Evolutionary conservation across 768 basidiomycete species (phyloP).

Genomic region (Boletus rufocinnamomeus): DNA sequence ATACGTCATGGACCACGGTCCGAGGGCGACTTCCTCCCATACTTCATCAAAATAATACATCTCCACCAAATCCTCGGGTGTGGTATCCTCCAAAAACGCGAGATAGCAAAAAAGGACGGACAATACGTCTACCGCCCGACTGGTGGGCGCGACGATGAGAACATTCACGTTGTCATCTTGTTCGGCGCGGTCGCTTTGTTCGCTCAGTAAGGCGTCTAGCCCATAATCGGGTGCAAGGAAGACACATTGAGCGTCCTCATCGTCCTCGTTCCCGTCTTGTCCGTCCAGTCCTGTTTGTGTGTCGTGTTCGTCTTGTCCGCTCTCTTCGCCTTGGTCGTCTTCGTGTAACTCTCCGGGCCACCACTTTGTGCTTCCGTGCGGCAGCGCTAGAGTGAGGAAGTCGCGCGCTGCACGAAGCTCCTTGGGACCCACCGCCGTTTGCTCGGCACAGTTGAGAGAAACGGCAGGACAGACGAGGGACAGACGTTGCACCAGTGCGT

Average conservation of each 20-base stretch:
- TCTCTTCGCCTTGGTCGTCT: neutral
- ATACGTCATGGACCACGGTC: neutral
- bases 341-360: neutral
- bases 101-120: slow-evolving; percentile 18
- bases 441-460: neutral
- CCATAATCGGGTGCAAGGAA: slow-evolving; percentile 5
- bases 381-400: slow-evolving; percentile 44
- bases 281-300: neutral
- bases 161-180: slow-evolving; percentile 1
- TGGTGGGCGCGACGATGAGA: slow-evolving; percentile 16
- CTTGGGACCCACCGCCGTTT: slow-evolving; percentile 29
- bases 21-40: slow-evolving; percentile 6
- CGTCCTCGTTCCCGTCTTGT: neutral
- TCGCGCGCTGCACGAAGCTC: slow-evolving; percentile 46
- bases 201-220: neutral
- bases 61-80: neutral
- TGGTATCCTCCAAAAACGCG: slow-evolving; percentile 10
- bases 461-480: neutral
- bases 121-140: slow-evolving; percentile 13
- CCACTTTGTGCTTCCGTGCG: slow-evolving; percentile 23
- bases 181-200: neutral
- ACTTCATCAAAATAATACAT: neutral
- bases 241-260: neutral
- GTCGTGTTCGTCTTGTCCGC: no score
- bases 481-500: neutral